These are phyloP conservation scores for Mycena citricolor DNA, from an alignment of 1,284 basidiomycete species.

Conservation along the genomic window DNA sequence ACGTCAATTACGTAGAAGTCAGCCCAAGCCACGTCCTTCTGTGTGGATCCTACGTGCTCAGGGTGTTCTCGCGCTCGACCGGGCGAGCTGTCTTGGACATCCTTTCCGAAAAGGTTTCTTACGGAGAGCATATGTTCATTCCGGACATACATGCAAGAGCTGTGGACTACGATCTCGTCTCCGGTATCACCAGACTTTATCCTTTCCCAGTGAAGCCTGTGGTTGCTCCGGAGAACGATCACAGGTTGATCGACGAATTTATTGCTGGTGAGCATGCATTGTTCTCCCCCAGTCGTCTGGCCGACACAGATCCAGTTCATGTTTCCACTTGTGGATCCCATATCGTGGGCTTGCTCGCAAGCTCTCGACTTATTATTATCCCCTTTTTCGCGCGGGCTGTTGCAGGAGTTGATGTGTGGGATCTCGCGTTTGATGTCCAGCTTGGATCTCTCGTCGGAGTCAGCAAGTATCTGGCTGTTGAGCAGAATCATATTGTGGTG, in stretches of 20 bases:
- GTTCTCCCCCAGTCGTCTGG: background rate
- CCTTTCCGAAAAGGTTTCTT: slow-evolving; percentile 31
- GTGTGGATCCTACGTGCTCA: slow-evolving; percentile 47
- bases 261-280: slow-evolving; percentile 13
- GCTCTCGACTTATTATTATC: slow-evolving; percentile 49
- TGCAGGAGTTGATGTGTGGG: slow-evolving; percentile 28
- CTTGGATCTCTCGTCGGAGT: slow-evolving; percentile 35
- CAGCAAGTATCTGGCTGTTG: slow-evolving; percentile 54
- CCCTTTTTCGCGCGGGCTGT: slow-evolving; percentile 51
- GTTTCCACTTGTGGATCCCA: slow-evolving; percentile 58
- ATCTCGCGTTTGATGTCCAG: slow-evolving; percentile 45
- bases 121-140: slow-evolving; percentile 28
- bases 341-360: slow-evolving; percentile 46
- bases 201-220: too few relatives aligned
- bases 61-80: slow-evolving; percentile 52
- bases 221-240: slow-evolving; percentile 19
- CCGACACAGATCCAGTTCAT: slow-evolving; percentile 45
- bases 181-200: too few relatives aligned
- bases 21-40: slow-evolving; percentile 57
- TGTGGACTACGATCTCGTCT: too few relatives aligned
- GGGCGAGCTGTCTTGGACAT: slow-evolving; percentile 46
- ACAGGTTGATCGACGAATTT: slow-evolving; percentile 20
- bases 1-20: slow-evolving; percentile 67
- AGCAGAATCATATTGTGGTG: slow-evolving; percentile 47
- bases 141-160: too few relatives aligned